Percentiles rank a stretch among this genome's conserved stretches.
phyloP scores from a whole-genome alignment of 768 basidiomycete species.

The Strobilomyces dryophilus region DNA sequence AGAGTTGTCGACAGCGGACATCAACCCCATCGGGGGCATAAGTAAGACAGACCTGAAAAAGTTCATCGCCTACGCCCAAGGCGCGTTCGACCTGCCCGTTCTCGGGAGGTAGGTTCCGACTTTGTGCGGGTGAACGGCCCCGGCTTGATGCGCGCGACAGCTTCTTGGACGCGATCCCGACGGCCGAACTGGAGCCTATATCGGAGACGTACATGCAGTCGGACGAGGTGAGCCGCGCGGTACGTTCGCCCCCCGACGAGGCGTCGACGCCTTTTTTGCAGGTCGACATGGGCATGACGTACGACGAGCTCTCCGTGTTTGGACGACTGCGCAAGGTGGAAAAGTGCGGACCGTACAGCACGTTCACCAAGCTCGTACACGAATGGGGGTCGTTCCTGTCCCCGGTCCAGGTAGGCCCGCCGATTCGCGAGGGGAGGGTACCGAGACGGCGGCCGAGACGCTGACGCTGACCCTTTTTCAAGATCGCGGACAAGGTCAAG shows the following conservation, averaged over 20 bases:
- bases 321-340: constrained; percentile 93
- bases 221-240: constrained; percentile 64
- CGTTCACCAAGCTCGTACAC: constrained; percentile 91
- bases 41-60: constrained; percentile 97
- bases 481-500: constrained; percentile 97
- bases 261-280: constrained; percentile 22
- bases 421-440: neutral
- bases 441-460: neutral
- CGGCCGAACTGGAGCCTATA: constrained; percentile 94
- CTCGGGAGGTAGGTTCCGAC: constrained; percentile 54
- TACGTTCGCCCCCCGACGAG: no score
- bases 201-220: constrained; percentile 92
- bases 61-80: constrained; percentile 84
- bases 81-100: constrained; percentile 80
- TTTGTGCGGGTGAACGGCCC: neutral
- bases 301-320: constrained; percentile 91
- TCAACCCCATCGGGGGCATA: constrained; percentile 98
- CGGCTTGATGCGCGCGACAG: constrained; percentile 36
- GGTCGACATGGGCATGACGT: constrained; percentile 99
- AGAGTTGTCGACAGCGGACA: constrained; percentile 57
- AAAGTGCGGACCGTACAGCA: constrained; percentile 97
- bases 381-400: constrained; percentile 90
- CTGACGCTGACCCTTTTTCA: neutral
- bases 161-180: constrained; percentile 88
- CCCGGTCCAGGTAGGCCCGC: constrained; percentile 60